These are phyloP conservation scores for Lactarius psammicola DNA, from an alignment of 768 basidiomycete genomes.

Conservation along the genomic window DNA sequence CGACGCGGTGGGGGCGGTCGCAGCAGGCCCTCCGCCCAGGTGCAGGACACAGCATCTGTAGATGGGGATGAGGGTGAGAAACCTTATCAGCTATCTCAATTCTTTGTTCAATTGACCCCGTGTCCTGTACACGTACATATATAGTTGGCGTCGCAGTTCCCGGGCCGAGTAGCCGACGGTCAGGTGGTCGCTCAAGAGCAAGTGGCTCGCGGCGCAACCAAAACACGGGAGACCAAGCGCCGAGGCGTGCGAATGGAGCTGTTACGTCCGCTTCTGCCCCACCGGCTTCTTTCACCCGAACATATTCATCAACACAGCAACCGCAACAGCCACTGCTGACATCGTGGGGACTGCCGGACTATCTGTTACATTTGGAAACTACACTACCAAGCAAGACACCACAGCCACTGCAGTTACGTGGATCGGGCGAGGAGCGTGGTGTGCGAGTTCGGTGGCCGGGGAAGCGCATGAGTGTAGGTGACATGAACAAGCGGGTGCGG, in stretches of 20 bases:
- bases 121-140: background rate
- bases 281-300: slow-evolving; percentile 46
- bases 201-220: slow-evolving; percentile 50
- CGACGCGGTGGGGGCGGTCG: slow-evolving; percentile 33
- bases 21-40: slow-evolving; percentile 34
- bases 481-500: slow-evolving; percentile 94
- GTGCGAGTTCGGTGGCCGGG: slow-evolving; percentile 92
- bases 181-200: slow-evolving; percentile 44
- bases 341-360: slow-evolving; percentile 92
- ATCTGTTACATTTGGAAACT: slow-evolving; percentile 80
- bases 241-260: slow-evolving; percentile 37
- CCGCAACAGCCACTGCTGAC: slow-evolving; percentile 77
- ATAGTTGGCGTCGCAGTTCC: slow-evolving; percentile 9
- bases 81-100: slow-evolving; percentile 31
- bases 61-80: slow-evolving; percentile 67
- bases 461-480: slow-evolving; percentile 92
- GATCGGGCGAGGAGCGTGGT: slow-evolving; percentile 60
- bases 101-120: slow-evolving; percentile 36
- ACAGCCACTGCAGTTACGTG: slow-evolving; percentile 68
- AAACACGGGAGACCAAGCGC: slow-evolving; percentile 22
- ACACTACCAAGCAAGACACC: slow-evolving; percentile 79
- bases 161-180: slow-evolving; percentile 41
- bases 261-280: slow-evolving; percentile 39
- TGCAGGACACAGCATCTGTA: slow-evolving; percentile 35
- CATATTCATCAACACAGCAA: slow-evolving; percentile 54